Percentiles rank a stretch among this genome's conserved stretches.
phyloP scores from a whole-genome alignment of 1,284 basidiomycete genomes.

The Pulveroboletus sp. region DNA sequence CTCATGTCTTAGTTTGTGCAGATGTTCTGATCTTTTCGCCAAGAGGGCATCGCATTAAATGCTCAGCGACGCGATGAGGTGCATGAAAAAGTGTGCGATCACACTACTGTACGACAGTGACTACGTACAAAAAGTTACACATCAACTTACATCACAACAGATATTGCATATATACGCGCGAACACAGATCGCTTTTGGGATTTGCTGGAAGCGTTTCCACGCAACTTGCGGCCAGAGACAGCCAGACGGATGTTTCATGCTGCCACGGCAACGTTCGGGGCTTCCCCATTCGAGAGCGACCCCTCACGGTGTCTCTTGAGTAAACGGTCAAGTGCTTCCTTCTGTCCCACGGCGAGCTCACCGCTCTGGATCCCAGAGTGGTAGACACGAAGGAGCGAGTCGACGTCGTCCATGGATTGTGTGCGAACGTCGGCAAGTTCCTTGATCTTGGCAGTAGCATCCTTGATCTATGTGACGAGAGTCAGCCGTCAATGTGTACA shows the following conservation, averaged over 20 bases:
- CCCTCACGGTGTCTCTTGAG: constrained; percentile 70
- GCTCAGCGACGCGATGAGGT: not conserved
- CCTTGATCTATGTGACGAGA: constrained; percentile 72
- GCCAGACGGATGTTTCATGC: constrained; percentile 5
- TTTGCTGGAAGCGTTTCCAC: not conserved
- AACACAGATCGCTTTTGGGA: constrained; percentile 23
- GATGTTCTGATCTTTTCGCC: too few species aligned
- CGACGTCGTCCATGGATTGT: constrained; percentile 99
- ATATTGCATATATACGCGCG: constrained; percentile 18
- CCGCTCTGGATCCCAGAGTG: constrained; percentile 89
- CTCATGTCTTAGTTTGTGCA: too few species aligned
- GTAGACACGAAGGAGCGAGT: constrained; percentile 93
- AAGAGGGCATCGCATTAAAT: not conserved
- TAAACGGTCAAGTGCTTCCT: constrained; percentile 81
- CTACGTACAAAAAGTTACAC: not conserved
- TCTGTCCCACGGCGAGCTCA: constrained; percentile 85
- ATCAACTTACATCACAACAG: constrained; percentile 15
- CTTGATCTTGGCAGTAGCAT: constrained; percentile 99
- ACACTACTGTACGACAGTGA: not conserved
- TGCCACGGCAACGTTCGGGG: constrained; percentile 1
- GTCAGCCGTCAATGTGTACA: not conserved
- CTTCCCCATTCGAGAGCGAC: constrained; percentile 23
- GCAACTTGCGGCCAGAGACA: not conserved
- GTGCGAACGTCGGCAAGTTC: constrained; percentile 97
- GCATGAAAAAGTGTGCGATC: not conserved